Base-by-base conservation (phyloP, 306 rosid genomes). In the Pyrus bretschneideri region DNA sequence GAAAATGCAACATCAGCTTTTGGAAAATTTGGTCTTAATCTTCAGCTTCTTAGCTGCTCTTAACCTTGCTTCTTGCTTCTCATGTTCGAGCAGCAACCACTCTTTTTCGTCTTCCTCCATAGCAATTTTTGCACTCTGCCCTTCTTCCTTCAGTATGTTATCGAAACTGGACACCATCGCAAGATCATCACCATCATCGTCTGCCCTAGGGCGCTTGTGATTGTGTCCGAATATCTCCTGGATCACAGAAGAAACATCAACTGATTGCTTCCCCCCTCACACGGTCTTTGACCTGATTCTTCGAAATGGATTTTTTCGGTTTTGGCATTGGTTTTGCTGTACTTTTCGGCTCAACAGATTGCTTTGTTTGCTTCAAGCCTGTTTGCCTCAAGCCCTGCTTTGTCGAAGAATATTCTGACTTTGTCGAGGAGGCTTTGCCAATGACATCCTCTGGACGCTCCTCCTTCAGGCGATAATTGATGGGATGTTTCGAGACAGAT, bases 31-130 rank as follows among this genome's bases (percentile, higher is more conserved):
- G 9, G 10, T 44, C 44, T 18, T 73, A 49, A 49, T 4, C 55
- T 46, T 46, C 29, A 7, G 70, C 70, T 74, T 62, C 78, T 74
- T 74, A 45, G 22, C 70, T 12, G 55, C 21, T 31, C 22, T 74
- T 18, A 62, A 45, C 30, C 31, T 44, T 17, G 45, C 21, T 49
- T 49, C 70, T 11, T 6, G 6, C 38, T 62, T 45, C 10, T 74
- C 78, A 62, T 21, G 14, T n/a, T 44, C n/a, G 30, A 27, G 33
- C 61, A 0, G 31, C n/a, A 29, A 10, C 1, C 27, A 9, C 49
- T 74, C 78, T 44, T 4, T 19, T 45, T 30, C 78, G 14, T 74
- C 78, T 13, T 74, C 78, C 61, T 45, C 3, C 45, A 60, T 61
- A 11, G 61, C 70, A 21, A 62, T 45, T 52, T 7, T 29, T 45